phyloP scores from a whole-genome alignment of 2,329 filamentous ascomycete species.

The Diaporthe nobilis region DNA sequence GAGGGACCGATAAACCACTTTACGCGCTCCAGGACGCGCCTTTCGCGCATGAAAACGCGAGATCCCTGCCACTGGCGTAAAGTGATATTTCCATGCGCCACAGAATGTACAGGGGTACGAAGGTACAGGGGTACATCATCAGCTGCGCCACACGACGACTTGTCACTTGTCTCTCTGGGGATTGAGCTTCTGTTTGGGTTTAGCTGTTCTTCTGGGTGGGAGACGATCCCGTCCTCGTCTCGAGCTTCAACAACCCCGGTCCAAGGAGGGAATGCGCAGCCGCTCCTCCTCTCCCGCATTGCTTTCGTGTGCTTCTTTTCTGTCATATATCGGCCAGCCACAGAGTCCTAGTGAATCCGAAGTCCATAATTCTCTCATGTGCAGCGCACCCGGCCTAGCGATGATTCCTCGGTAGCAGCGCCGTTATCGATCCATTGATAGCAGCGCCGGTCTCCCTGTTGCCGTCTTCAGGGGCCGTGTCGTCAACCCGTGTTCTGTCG shows the following conservation, averaged over 20 bases:
- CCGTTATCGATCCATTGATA: conserved; percentile 35
- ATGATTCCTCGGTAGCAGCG: conserved; percentile 65
- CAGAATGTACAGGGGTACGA: not conserved
- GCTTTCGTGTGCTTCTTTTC: conserved; percentile 24
- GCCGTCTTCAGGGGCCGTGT: conserved; percentile 26
- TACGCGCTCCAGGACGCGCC: conserved; percentile 30
- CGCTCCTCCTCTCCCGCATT: not conserved
- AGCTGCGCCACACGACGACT: conserved; percentile 28
- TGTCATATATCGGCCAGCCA: conserved; percentile 12
- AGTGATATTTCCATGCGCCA: conserved; percentile 18
- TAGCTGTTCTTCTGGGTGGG: conserved; percentile 38
- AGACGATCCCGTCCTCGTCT: conserved; percentile 27
- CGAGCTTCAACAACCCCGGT: conserved; percentile 30
- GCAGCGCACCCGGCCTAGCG: conserved; percentile 50
- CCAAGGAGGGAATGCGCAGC: conserved; percentile 25
- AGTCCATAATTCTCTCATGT: conserved; percentile 22
- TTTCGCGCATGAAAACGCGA: conserved; percentile 32
- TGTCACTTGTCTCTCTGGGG: conserved; percentile 24
- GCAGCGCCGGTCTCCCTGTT: conserved; percentile 36
- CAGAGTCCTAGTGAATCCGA: not conserved
- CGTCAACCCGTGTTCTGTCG: conserved; percentile 24
- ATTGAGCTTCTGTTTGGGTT: conserved; percentile 38
- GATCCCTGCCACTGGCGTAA: conserved; percentile 12
- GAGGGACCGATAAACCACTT: conserved; percentile 31
- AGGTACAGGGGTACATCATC: conserved; percentile 2